Conservation (phyloP, 2,329 filamentous ascomycete species). For the Aspergillus thermomutatus region DNA sequence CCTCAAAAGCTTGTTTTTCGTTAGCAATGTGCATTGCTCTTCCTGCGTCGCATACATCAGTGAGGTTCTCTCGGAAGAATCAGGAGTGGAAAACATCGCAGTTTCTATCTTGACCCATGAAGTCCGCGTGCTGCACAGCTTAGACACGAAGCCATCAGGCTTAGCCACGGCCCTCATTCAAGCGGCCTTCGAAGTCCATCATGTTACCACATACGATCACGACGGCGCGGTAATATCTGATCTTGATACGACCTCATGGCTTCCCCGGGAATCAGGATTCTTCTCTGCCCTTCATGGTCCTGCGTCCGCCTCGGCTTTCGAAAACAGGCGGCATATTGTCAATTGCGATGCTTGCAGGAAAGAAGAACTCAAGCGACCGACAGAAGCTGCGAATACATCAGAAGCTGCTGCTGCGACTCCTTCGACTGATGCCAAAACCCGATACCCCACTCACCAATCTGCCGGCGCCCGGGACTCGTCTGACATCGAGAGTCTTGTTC, state of each 20-base stretch:
- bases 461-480: not conserved
- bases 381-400: constrained; percentile 12
- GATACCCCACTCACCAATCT: not conserved
- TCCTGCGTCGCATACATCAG: constrained; percentile 47
- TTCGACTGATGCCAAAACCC: not conserved
- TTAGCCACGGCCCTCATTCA: constrained; percentile 40
- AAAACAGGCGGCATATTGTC: constrained; percentile 41
- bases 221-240: constrained; percentile 30
- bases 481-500: constrained; percentile 5
- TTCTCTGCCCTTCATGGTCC: constrained; percentile 19
- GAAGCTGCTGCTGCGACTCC: constrained; percentile 1
- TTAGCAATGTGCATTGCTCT: constrained; percentile 48
- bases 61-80: constrained; percentile 39
- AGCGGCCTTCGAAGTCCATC: constrained; percentile 47
- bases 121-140: constrained; percentile 40
- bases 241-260: constrained; percentile 32
- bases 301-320: constrained; percentile 16
- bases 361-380: constrained; percentile 30
- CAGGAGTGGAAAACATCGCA: constrained; percentile 35
- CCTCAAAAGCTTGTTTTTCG: constrained; percentile 37
- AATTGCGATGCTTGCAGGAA: constrained; percentile 51
- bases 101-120: constrained; percentile 44
- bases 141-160: constrained; percentile 26
- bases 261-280: constrained; percentile 25
- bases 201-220: constrained; percentile 40